Conservation (phyloP, 2,329 filamentous ascomycete species). For the Colletotrichum siamense region DNA sequence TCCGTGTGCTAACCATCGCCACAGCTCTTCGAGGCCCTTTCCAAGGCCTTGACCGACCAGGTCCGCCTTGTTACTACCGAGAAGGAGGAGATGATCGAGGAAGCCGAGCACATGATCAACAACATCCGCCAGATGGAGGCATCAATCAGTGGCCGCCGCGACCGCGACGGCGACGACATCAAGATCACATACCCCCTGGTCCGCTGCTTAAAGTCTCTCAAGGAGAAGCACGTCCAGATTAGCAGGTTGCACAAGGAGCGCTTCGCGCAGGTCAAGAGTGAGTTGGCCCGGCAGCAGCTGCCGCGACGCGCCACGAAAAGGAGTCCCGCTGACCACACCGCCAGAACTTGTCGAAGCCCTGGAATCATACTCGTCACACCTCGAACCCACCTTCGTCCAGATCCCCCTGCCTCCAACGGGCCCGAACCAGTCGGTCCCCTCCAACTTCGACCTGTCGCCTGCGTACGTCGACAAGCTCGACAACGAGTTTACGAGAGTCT, state of each 20-base stretch:
- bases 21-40: slow-evolving; percentile 89
- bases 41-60: slow-evolving; percentile 90
- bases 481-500: slow-evolving; percentile 89
- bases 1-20: background rate
- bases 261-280: slow-evolving; percentile 95
- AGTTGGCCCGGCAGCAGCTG: slow-evolving; percentile 33
- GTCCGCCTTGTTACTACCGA: slow-evolving; percentile 83
- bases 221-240: slow-evolving; percentile 84
- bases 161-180: slow-evolving; percentile 71
- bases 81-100: slow-evolving; percentile 89
- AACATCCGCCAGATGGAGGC: slow-evolving; percentile 92
- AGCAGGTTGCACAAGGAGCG: slow-evolving; percentile 86
- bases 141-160: slow-evolving; percentile 79
- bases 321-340: slow-evolving; percentile 14
- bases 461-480: slow-evolving; percentile 88
- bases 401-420: slow-evolving; percentile 85
- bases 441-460: slow-evolving; percentile 90
- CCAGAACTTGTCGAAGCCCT: slow-evolving; percentile 90
- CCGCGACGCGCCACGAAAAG: background rate
- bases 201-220: slow-evolving; percentile 78
- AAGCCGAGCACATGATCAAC: slow-evolving; percentile 84
- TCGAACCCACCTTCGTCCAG: slow-evolving; percentile 86
- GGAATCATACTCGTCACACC: slow-evolving; percentile 94
- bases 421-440: slow-evolving; percentile 76
- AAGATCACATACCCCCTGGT: slow-evolving; percentile 83